These are phyloP conservation scores for Phytopythium litorale DNA, from an alignment of 352 stramenopile species.

Conservation along the genomic window DNA sequence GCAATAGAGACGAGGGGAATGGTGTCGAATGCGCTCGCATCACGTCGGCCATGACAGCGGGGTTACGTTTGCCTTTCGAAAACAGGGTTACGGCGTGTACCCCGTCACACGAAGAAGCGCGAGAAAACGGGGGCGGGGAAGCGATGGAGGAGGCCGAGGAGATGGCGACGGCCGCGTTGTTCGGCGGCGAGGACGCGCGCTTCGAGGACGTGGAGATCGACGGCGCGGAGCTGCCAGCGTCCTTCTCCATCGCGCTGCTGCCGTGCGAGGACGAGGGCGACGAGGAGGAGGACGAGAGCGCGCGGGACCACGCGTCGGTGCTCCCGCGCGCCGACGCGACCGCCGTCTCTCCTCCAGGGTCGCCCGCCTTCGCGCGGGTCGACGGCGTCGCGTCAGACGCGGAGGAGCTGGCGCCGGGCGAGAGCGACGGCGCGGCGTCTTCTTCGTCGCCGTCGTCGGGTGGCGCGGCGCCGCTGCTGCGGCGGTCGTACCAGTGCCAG, in stretches of 20 bases:
- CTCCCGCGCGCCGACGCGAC: not conserved
- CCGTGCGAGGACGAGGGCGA: constrained; percentile 18
- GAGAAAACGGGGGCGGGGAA: constrained; percentile 5
- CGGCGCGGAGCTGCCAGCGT: constrained; percentile 32
- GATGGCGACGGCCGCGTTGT: constrained; percentile 47
- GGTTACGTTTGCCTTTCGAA: not conserved
- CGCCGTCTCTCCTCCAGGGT: not conserved
- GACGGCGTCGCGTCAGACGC: not conserved
- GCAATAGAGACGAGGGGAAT: too few relatives aligned
- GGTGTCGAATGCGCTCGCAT: too few relatives aligned
- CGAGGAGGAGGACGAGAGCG: not conserved
- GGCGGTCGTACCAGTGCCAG: constrained; percentile 39
- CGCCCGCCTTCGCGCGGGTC: not conserved
- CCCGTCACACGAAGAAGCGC: constrained; percentile 5
- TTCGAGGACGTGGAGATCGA: constrained; percentile 60
- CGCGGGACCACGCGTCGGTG: not conserved
- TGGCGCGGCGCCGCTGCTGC: not conserved
- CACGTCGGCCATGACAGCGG: not conserved
- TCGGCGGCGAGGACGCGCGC: constrained; percentile 36
- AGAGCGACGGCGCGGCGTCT: not conserved
- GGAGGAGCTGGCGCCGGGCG: not conserved
- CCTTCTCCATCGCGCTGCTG: constrained; percentile 45
- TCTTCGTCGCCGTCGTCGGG: not conserved
- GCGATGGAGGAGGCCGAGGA: constrained; percentile 44
- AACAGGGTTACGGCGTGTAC: not conserved